Conservation (phyloP, 1,284 basidiomycete genomes). For the Termitomyces sp. region DNA sequence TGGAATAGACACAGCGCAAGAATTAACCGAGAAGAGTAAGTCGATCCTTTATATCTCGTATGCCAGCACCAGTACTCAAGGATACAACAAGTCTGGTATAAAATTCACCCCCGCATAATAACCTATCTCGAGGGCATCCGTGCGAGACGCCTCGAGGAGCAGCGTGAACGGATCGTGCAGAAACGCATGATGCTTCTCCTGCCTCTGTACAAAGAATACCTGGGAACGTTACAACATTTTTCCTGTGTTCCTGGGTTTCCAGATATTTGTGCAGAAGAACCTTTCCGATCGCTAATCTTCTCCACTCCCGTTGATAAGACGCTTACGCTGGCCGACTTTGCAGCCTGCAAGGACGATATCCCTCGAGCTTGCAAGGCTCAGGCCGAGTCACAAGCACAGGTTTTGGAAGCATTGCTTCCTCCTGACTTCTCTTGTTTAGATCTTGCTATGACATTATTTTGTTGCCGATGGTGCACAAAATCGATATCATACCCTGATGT, state of each 20-base stretch:
- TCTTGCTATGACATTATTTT: conserved; percentile 1
- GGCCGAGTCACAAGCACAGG: not conserved
- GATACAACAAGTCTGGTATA: conserved; percentile 4
- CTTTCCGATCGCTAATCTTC: conserved; percentile 11
- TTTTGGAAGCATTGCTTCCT: not conserved
- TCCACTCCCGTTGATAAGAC: not conserved
- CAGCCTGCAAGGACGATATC: not conserved
- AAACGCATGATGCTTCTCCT: not conserved
- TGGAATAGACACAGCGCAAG: not conserved
- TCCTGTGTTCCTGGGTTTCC: conserved; percentile 4
- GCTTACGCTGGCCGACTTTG: conserved; percentile 3
- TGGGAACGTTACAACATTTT: not conserved
- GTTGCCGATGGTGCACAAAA: conserved; percentile 3
- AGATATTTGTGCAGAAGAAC: conserved; percentile 6
- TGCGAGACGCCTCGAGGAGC: not conserved
- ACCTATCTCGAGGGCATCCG: not conserved
- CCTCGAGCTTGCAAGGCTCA: not conserved
- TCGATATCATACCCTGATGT: not conserved
- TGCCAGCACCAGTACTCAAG: not conserved
- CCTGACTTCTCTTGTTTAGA: not conserved
- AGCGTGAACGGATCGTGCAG: not conserved
- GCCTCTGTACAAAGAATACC: conserved; percentile 1
- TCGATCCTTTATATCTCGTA: not conserved
- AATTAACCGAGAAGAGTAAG: conserved; percentile 9
- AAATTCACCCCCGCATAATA: not conserved